Evolutionary conservation across 2,329 filamentous ascomycete species (phyloP).

Genomic region (Pseudogymnoascus sp.): DNA sequence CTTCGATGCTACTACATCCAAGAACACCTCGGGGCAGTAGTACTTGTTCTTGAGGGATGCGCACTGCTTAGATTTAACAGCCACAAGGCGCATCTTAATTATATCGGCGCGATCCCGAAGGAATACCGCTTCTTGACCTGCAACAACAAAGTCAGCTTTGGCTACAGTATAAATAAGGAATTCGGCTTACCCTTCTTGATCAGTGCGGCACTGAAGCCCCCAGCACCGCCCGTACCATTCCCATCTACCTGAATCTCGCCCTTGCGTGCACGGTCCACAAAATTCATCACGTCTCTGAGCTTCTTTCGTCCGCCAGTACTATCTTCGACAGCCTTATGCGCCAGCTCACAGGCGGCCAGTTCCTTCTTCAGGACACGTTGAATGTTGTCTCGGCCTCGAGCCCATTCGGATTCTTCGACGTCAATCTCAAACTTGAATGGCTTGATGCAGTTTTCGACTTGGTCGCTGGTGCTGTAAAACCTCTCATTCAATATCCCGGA

Average conservation of each 20-base stretch:
- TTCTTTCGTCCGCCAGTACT: constrained; percentile 75
- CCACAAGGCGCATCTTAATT: constrained; percentile 80
- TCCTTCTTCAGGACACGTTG: constrained; percentile 77
- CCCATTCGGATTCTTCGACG: constrained; percentile 85
- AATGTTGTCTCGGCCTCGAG: constrained; percentile 75
- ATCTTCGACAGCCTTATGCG: constrained; percentile 68
- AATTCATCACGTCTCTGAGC: constrained; percentile 79
- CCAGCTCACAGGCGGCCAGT: constrained; percentile 72
- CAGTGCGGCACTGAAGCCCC: constrained; percentile 84
- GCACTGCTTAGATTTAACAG: constrained; percentile 88
- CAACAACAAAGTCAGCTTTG: not conserved
- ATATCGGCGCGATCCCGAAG: constrained; percentile 85
- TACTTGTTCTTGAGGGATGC: constrained; percentile 81
- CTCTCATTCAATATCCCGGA: constrained; percentile 86
- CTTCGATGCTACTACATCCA: constrained; percentile 95
- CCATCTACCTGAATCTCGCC: constrained; percentile 81
- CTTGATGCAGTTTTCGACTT: constrained; percentile 98
- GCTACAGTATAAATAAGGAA: not conserved
- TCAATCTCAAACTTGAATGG: constrained; percentile 98
- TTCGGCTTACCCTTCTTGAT: constrained; percentile 64
- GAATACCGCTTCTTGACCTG: constrained; percentile 88
- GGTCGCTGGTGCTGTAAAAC: constrained; percentile 94
- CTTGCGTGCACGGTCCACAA: constrained; percentile 82
- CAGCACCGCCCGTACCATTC: constrained; percentile 74
- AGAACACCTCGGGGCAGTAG: constrained; percentile 91